Base-by-base conservation (phyloP, 2,329 filamentous ascomycete species). In the Aspergillus candidus region DNA sequence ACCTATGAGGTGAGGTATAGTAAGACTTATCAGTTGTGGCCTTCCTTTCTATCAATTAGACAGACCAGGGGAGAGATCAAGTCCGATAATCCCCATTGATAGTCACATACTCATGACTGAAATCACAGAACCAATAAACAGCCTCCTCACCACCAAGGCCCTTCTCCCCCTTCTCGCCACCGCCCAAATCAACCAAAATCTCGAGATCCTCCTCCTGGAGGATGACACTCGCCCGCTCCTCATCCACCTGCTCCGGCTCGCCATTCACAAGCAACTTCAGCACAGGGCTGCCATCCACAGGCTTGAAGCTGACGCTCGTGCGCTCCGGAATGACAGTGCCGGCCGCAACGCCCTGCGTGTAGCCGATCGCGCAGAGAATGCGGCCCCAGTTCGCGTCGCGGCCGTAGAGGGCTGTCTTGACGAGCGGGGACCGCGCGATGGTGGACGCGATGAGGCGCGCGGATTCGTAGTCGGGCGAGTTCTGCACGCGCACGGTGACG, bases 331-430 rank as follows among this genome's bases (percentile, higher is more conserved):
- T 65, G 14, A 83, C 70, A 8, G 67, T 67, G 0, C 65, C 67
- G 1, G 59, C 54, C 30, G 42, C 69, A 56, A 77, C 65, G 55
- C 67, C 67, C 47, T 76, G 75, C 0, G 78, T 74, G 63, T 97
- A 97, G 3, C 93, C 93, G 4, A 90, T 89, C 1, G 93, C 91
- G 66, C 93, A 97, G 22, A 97, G 77, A 50, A 98, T 94, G 43
- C 93, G 88, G 30, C 93, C 93, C 93, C 93, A 98, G 74, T 98
- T 98, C 13, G 93, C 93, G 64, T 98, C 93, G 65, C 89, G 88
- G 53, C 93, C 93, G 68, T 98, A 98, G 33, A 98, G 75, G 0
- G 93, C 93, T 0, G 93, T 98, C 76, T 98, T 98, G 57, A 98
- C 93, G 11, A 98, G 80, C 7, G 93, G 88, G 0, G 89, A 95